Conservation (phyloP, 495 filamentous ascomycete species). For the Opeltia flavorubescens region DNA sequence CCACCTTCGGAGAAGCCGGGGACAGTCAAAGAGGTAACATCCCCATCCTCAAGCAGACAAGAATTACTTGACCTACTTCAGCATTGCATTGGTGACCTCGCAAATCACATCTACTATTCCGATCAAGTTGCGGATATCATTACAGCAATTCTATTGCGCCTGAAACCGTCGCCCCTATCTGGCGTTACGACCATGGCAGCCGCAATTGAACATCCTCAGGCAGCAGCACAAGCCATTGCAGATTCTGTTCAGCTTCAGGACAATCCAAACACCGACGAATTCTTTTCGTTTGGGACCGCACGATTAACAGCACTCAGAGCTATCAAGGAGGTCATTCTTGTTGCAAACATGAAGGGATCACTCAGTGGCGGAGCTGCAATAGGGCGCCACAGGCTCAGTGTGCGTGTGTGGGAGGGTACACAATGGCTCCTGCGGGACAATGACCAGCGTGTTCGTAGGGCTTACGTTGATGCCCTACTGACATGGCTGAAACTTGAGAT, state of each 20-base stretch:
- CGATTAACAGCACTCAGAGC: constrained; percentile 65
- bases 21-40: constrained; percentile 12
- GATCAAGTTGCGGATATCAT: constrained; percentile 92
- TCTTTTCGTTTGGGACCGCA: constrained; percentile 60
- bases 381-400: constrained; percentile 55
- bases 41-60: constrained; percentile 30
- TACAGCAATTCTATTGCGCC: constrained; percentile 54
- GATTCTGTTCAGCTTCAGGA: constrained; percentile 28
- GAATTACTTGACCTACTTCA: constrained; percentile 53
- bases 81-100: constrained; percentile 68
- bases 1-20: constrained; percentile 10
- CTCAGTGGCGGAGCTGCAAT: constrained; percentile 46
- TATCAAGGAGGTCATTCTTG: constrained; percentile 63
- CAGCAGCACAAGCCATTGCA: constrained; percentile 23
- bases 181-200: constrained; percentile 22
- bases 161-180: constrained; percentile 47
- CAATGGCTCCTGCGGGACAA: constrained; percentile 76
- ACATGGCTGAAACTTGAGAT: constrained; percentile 76
- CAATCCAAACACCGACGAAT: constrained; percentile 37
- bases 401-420: constrained; percentile 80
- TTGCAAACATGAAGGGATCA: constrained; percentile 54
- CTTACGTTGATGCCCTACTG: constrained; percentile 68
- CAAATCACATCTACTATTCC: constrained; percentile 85
- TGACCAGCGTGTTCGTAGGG: constrained; percentile 59
- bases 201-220: constrained; percentile 28